Conservation (phyloP, 345 rosid genomes). For the Linum trigynum region DNA sequence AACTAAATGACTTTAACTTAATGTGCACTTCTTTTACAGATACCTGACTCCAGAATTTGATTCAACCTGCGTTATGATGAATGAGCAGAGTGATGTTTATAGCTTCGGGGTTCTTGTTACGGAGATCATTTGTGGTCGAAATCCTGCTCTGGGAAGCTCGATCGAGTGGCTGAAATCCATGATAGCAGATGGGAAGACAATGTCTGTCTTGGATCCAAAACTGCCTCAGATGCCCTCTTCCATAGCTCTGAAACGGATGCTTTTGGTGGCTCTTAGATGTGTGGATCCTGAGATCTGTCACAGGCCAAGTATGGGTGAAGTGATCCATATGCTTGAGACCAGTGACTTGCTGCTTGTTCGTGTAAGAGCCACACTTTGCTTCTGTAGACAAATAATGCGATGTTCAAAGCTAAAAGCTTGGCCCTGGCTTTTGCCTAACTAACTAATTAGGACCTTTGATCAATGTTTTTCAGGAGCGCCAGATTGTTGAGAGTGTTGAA, state of each 20-base stretch:
- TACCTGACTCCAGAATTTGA: conserved; percentile 23
- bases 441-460: too few relatives aligned
- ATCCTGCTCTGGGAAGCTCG: conserved; percentile 40
- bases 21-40: conserved; percentile 17
- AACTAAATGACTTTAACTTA: background rate
- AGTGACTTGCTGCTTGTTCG: conserved; percentile 41
- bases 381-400: too few relatives aligned
- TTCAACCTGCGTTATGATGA: conserved; percentile 12
- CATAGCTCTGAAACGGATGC: conserved; percentile 52
- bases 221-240: conserved; percentile 40
- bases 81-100: conserved; percentile 45
- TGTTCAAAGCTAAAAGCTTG: too few relatives aligned
- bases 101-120: conserved; percentile 61
- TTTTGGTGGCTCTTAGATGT: conserved; percentile 57
- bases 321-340: conserved; percentile 66
- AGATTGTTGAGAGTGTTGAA: too few relatives aligned
- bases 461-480: too few relatives aligned
- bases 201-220: conserved; percentile 47
- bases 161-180: conserved; percentile 62
- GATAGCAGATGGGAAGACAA: conserved; percentile 43
- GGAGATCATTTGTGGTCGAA: conserved; percentile 63
- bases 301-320: conserved; percentile 69
- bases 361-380: too few relatives aligned
- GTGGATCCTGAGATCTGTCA: conserved; percentile 46
- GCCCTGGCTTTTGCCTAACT: too few relatives aligned